Conservation (phyloP, 305 asterid genomes). For the Euphrasia arctica region DNA sequence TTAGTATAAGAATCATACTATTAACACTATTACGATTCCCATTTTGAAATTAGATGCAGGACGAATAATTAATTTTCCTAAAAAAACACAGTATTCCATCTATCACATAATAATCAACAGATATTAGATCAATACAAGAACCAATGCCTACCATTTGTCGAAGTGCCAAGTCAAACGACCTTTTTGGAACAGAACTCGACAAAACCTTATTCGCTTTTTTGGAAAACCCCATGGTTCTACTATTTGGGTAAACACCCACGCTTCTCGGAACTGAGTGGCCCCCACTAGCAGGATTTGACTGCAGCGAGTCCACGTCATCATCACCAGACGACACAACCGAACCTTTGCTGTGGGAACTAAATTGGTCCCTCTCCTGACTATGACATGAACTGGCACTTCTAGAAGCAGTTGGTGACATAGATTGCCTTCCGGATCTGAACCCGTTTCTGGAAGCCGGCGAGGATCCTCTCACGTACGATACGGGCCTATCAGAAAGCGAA, state of each 20-base stretch:
- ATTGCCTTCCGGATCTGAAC: slow-evolving; percentile 71
- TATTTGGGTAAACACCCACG: slow-evolving; percentile 42
- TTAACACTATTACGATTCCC: not conserved
- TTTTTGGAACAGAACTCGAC: slow-evolving; percentile 86
- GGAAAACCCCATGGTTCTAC: slow-evolving; percentile 48
- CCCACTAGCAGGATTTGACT: slow-evolving; percentile 54
- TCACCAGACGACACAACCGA: slow-evolving; percentile 91
- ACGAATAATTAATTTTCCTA: slow-evolving; percentile 12
- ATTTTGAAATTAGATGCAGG: slow-evolving; percentile 8
- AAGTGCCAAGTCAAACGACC: slow-evolving; percentile 83
- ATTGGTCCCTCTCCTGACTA: slow-evolving; percentile 68
- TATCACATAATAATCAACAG: slow-evolving; percentile 18
- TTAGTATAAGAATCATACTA: slow-evolving; percentile 13
- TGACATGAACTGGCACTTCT: slow-evolving; percentile 74
- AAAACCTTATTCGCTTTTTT: slow-evolving; percentile 59
- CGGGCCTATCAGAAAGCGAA: slow-evolving; percentile 95
- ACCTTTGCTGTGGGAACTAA: slow-evolving; percentile 68
- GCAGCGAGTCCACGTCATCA: slow-evolving; percentile 82
- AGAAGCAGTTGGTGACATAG: slow-evolving; percentile 92
- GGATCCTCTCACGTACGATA: slow-evolving; percentile 91
- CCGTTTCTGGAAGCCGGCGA: slow-evolving; percentile 95
- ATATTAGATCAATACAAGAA: slow-evolving; percentile 25
- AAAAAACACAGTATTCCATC: slow-evolving; percentile 1
- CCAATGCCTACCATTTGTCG: slow-evolving; percentile 72
- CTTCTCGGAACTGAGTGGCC: slow-evolving; percentile 57